Evolutionary conservation across 176 grass and related monocot species (phyloP), one percentile per base, ranked within the genome.

Genomic region (Stipa capillata): DNA sequence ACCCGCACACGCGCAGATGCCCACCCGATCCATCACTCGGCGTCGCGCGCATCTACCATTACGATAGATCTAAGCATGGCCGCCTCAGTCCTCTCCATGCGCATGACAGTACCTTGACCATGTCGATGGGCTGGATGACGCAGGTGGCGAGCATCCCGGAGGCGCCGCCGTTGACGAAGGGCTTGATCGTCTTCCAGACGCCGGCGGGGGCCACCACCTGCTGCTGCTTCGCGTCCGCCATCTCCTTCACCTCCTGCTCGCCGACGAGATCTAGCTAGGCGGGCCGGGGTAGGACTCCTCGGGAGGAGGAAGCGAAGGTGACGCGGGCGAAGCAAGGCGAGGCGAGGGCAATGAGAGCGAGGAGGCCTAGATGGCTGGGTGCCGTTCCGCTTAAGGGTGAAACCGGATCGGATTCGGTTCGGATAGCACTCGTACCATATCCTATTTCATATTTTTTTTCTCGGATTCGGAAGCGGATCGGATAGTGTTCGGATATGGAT

Each of bases 141-240:
- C 94, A 97, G 78, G 91, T 97, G 15, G 94, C 91, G 67, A 97
- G 91, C 91, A 94, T 92, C n/a, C 94, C 94, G 55, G 94, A 94
- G 79, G 73, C 83, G 29, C 94, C 94, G 36, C 91, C 94, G 89
- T 97, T 94, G 67, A 77, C 89, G 83, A 97, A 97, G 39, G 94
- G 94, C 87, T 94, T 97, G 72, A 97, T 35, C 16, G 94, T 97
- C 48, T 56, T 76, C 94, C 94, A 97, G 41, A 96, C 87, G 33
- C 93, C 87, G 74, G 68, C 68, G 32, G 91, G 44, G 33, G 83
- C 74, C 70, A 47, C 81, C 75, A 69, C 68, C 36, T 72, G 34
- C 75, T 84, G 81, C 59, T 81, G 72, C 91, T 90, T 93, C 54
- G 91, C 88, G 18, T 94, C 91, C 67, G 88, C 88, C 88, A 94